Conservation (phyloP, 768 basidiomycete genomes). For the Boletellus emodensis region DNA sequence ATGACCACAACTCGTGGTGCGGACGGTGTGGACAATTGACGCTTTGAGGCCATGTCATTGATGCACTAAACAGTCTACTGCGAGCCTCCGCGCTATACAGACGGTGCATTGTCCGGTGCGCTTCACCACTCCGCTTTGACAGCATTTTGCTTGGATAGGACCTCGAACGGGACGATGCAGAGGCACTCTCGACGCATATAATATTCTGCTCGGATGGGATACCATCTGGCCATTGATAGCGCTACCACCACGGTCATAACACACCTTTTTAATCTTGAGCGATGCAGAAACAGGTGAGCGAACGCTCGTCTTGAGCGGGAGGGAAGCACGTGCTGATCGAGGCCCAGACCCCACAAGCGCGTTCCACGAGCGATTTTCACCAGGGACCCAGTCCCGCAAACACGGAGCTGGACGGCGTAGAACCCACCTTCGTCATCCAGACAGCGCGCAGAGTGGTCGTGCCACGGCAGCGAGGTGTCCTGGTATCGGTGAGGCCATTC, state of each 20-base stretch:
- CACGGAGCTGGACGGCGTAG: conserved; percentile 3
- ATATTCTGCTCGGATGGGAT: conserved; percentile 7
- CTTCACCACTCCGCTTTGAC: conserved; percentile 19
- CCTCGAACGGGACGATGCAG: conserved; percentile 1
- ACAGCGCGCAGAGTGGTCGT: conserved; percentile 21
- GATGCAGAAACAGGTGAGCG: conserved; percentile 21
- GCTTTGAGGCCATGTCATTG: conserved; percentile 23
- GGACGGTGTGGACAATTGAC: conserved; percentile 18
- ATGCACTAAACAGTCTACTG: conserved; percentile 17
- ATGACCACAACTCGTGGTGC: conserved; percentile 23
- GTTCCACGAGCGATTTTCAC: conserved; percentile 12
- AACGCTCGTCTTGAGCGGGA: conserved; percentile 14
- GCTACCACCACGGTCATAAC: conserved; percentile 14
- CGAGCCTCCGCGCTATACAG: conserved; percentile 9
- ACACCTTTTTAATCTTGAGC: conserved; percentile 22
- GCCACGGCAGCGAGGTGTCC: conserved; percentile 15
- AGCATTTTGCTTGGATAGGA: conserved; percentile 2
- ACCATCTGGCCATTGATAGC: conserved; percentile 11
- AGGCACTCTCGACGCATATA: conserved; percentile 13
- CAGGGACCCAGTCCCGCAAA: conserved; percentile 1
- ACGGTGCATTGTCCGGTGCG: conserved; percentile 19
- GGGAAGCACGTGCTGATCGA: conserved; percentile 24
- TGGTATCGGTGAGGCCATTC: conserved; percentile 19
- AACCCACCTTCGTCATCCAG: conserved; percentile 21
- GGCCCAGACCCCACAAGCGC: conserved; percentile 16